Evolutionary conservation across 2,329 filamentous ascomycete species (phyloP), one percentile per base, ranked within the genome.

Genomic region (Magnaporthiopsis poae): DNA sequence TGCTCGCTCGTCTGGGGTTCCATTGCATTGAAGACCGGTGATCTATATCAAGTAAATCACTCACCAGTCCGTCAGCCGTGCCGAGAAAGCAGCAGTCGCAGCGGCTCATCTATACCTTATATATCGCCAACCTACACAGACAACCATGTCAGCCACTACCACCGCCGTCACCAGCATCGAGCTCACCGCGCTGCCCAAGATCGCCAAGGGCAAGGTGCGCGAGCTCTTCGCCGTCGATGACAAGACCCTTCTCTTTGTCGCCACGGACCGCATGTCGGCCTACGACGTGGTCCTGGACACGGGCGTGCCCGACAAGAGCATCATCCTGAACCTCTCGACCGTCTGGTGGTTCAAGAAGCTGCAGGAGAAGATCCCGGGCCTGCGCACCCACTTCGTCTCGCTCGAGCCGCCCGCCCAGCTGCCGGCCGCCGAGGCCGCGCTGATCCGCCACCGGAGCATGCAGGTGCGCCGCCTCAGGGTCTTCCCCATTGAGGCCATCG

Each of bases 251-350:
- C 69, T 77, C 39, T 71, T 76, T n/a, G 74, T 72, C 31, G 71
- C 73, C 13, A 70, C 91, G 18, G 93, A 97, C 80, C 89, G 95
- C 71, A 95, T 97, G 76, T 96, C 92, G 31, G 95, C 95, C 66
- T 98, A 94, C 81, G 94, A 98, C 83, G 92, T 96, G 72, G 87
- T 96, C 72, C 88, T 96, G 83, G 80, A 85, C 68, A 97, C 95
- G 72, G 80, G 80, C 69, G 80, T 84, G 64, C 79, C 80, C 62
- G 74, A 79, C 74, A 86, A 86, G 78, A 84, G 84, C 70, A 75
- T 76, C 67, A 77, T 85, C 65, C 77, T 86, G 64, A 82, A 80
- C 35, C 74, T 77, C 68, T 72, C 80, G 68, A 77, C 75, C 64
- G 80, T 80, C 18, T 80, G 84, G 72, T 87, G 84, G 84, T 86